phyloP scores from a whole-genome alignment of 1,284 basidiomycete species.

The Leccinum pachyderme region DNA sequence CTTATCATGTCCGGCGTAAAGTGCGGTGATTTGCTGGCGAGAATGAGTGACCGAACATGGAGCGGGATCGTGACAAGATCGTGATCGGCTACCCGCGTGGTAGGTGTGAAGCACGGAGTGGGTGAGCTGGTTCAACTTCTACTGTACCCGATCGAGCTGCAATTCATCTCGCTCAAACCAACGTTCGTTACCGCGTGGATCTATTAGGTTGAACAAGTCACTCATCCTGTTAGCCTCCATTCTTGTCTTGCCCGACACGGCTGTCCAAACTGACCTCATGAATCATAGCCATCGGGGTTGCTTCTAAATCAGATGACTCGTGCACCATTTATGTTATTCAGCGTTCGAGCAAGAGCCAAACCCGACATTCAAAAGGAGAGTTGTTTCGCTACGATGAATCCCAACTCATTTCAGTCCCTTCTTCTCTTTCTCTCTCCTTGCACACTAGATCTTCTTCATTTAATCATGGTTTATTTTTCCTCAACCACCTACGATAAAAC shows the following conservation, averaged over 20 bases:
- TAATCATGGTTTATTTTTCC: conserved; percentile 28
- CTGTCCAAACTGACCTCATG: background rate
- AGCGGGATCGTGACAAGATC: background rate
- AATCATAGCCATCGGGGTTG: background rate
- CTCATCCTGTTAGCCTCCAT: conserved; percentile 3
- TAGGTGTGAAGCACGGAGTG: background rate
- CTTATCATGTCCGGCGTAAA: background rate
- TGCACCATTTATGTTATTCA: background rate
- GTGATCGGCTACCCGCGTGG: background rate
- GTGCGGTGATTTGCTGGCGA: conserved; percentile 3
- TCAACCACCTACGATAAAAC: conserved; percentile 14
- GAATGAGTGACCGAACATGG: background rate
- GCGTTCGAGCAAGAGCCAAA: background rate
- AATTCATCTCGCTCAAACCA: background rate
- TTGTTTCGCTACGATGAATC: background rate
- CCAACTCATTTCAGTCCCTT: background rate
- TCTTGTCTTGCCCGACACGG: conserved; percentile 1
- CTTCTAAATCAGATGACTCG: background rate
- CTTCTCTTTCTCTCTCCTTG: background rate
- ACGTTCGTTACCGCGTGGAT: background rate
- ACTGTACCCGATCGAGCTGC: background rate
- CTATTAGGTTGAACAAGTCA: background rate
- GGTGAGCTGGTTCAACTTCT: conserved; percentile 22
- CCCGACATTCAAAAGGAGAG: conserved; percentile 22
- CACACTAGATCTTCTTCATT: background rate